These are phyloP conservation scores for Centrapalus pauciflorus DNA, from an alignment of 129 eudicot genomes.

Conservation along the genomic window DNA sequence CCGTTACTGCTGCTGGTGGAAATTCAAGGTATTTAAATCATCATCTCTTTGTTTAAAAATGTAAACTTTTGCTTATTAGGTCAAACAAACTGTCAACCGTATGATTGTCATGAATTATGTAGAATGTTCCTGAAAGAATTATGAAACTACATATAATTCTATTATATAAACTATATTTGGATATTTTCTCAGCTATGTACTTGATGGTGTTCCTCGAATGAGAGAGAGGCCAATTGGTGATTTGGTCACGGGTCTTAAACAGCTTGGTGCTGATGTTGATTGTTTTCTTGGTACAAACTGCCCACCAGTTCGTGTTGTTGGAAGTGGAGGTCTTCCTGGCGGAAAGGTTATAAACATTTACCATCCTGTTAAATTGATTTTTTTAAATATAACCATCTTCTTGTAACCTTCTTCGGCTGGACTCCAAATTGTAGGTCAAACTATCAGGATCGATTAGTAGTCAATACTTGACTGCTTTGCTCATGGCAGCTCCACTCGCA, in stretches of 20 bases:
- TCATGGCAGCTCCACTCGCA: slow-evolving; percentile 95
- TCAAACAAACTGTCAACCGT: slow-evolving; percentile 5
- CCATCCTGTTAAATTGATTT: neutral
- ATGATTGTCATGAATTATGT: neutral
- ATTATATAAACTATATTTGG: neutral
- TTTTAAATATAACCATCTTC: neutral
- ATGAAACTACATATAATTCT: neutral
- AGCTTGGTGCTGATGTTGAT: slow-evolving; percentile 94
- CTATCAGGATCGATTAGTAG: slow-evolving; percentile 94
- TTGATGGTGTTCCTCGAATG: slow-evolving; percentile 98
- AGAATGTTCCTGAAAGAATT: neutral
- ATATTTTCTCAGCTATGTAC: slow-evolving; percentile 56
- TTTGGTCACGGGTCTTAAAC: slow-evolving; percentile 88
- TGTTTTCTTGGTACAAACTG: slow-evolving; percentile 93
- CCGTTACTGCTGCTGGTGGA: slow-evolving; percentile 94
- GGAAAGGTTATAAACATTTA: slow-evolving; percentile 61
- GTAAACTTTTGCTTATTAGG: neutral
- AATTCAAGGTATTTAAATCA: slow-evolving; percentile 49
- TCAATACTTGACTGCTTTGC: slow-evolving; percentile 93
- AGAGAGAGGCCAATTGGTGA: slow-evolving; percentile 99
- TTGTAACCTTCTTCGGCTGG: neutral
- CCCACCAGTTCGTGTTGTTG: slow-evolving; percentile 88
- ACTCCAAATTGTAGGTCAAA: slow-evolving; percentile 54
- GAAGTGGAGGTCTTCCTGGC: slow-evolving; percentile 95
- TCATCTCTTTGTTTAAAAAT: neutral